These are phyloP conservation scores for Arabidopsis suecica DNA, from an alignment of 345 rosid genomes.

Conservation along the genomic window DNA sequence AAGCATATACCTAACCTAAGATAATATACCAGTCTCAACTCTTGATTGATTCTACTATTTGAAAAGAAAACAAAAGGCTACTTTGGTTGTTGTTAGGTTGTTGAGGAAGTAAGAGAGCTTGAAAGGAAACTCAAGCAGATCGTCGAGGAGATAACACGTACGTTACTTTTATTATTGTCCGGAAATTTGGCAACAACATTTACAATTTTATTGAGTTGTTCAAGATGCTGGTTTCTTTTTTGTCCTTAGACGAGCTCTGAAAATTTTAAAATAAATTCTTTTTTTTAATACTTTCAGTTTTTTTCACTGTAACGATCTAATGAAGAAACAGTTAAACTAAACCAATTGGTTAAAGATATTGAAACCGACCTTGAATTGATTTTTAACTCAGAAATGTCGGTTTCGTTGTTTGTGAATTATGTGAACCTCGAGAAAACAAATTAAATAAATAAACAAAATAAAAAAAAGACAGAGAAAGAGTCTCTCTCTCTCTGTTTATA, in stretches of 20 bases:
- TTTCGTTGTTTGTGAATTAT: conserved; percentile 18
- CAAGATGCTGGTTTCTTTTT: too few relatives aligned
- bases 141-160: too few relatives aligned
- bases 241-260: too few relatives aligned
- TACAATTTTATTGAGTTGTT: too few relatives aligned
- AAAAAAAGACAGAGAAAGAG: background rate
- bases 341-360: conserved; percentile 15
- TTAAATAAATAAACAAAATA: background rate
- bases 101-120: background rate
- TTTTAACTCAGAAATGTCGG: conserved; percentile 22
- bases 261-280: too few relatives aligned
- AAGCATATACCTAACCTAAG: background rate
- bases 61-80: background rate
- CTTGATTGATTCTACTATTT: background rate
- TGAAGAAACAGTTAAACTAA: background rate
- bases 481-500: conserved; percentile 12
- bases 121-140: too few relatives aligned
- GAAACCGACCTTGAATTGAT: conserved; percentile 14
- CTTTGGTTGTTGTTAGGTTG: background rate
- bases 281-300: too few relatives aligned
- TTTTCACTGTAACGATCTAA: too few relatives aligned
- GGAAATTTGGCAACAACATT: too few relatives aligned
- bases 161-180: too few relatives aligned
- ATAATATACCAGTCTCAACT: background rate
- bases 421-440: conserved; percentile 22